Evolutionary conservation across 2,329 filamentous ascomycete genomes (phyloP), one percentile per base, ranked within the genome.

Genomic region (Aureobasidium pullulans): DNA sequence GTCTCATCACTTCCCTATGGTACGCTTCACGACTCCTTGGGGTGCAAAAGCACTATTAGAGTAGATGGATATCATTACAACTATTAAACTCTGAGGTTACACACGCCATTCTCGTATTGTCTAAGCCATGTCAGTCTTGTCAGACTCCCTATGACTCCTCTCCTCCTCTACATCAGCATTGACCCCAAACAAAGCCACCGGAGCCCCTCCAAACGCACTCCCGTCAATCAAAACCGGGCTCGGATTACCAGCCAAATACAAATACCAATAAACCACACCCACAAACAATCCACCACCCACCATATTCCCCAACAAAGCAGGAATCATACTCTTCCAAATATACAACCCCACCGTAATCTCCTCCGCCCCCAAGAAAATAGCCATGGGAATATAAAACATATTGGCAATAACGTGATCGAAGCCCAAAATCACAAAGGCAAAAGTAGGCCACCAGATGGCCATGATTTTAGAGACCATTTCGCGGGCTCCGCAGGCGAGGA

Each of bases 331-430:
- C 65, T 84, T 82, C 79, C 79, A 84, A 62, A 84, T 79, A 60
- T 83, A 84, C 42, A 81, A 70, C 0, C 75, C 72, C 0, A 80
- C 74, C 0, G 69, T 75, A 23, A 83, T 70, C 0, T 70, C 69
- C 0, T 77, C 74, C 0, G 78, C 72, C 0, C 72, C 69, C 0
- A 79, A 66, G 70, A 75, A 84, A 37, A 84, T 81, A 0, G 72
- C 79, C 47, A 81, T 66, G 0, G 80, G 78, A 6, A 69, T 59
- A 50, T 68, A 66, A 58, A 68, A 66, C 79, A 82, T 82, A 62
- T 83, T 83, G 28, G 80, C 80, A 15, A 83, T 75, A 44, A 82
- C 79, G 70, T 84, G 81, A 60, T 84, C 81, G 2, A 82, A 73
- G 2, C 62, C 66, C 4, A 69, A 54, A 15, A 61, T 60, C 0